These are phyloP conservation scores for Epichloe aotearoae DNA, from an alignment of 2,329 filamentous ascomycete species.

Conservation along the genomic window DNA sequence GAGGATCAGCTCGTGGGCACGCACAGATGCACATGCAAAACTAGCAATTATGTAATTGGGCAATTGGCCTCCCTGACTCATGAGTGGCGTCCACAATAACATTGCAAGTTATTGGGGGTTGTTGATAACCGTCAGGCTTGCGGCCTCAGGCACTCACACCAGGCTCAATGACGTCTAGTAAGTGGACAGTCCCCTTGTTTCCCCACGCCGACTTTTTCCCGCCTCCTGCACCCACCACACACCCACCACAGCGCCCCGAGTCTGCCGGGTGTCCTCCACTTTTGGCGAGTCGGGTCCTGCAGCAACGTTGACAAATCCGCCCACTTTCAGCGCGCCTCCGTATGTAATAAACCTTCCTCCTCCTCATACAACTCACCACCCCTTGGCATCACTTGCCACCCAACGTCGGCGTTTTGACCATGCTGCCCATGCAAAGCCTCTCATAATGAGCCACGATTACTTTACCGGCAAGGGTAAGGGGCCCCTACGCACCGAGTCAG, in stretches of 20 bases:
- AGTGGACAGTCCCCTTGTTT: neutral
- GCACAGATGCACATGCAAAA: too few relatives aligned
- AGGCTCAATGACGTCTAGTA: conserved; percentile 1
- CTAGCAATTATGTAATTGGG: too few relatives aligned
- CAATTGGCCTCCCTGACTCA: too few relatives aligned
- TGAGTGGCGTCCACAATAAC: too few relatives aligned
- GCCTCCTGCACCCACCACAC: neutral
- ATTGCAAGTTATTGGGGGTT: too few relatives aligned
- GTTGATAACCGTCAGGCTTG: too few relatives aligned
- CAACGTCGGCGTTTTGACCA: conserved; percentile 13
- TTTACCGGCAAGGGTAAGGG: conserved; percentile 41
- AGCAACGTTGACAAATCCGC: neutral
- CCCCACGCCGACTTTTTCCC: conserved; percentile 2
- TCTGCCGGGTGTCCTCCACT: neutral
- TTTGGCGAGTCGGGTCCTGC: neutral
- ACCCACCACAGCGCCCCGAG: neutral
- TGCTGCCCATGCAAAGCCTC: conserved; percentile 18
- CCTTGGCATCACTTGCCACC: neutral
- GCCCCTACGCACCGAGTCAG: conserved; percentile 20
- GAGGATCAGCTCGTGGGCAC: too few relatives aligned
- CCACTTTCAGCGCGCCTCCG: neutral
- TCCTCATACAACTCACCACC: neutral
- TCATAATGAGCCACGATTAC: conserved; percentile 48
- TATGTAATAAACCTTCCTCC: neutral
- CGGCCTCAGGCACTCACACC: too few relatives aligned